These are phyloP conservation scores for Thalassia testudinum DNA, from an alignment of 116 monocot genomes.

Conservation along the genomic window DNA sequence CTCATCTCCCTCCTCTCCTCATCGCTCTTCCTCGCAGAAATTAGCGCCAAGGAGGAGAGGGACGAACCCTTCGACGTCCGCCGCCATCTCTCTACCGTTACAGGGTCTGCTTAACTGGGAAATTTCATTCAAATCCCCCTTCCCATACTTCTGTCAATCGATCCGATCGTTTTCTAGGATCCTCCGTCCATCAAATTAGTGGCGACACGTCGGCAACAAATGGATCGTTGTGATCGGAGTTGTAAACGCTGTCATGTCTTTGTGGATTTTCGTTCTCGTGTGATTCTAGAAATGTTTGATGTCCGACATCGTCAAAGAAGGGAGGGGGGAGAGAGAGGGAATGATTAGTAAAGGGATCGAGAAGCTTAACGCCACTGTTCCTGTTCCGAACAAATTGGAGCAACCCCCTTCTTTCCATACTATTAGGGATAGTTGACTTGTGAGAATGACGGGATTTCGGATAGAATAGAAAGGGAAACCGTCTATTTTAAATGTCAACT, in stretches of 20 bases:
- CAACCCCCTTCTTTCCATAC: no score
- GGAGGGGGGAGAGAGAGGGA: no score
- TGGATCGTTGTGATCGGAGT: background rate
- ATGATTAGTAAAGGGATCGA: no score
- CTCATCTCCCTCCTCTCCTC: background rate
- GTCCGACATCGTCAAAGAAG: no score
- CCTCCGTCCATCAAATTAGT: background rate
- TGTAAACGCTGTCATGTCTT: background rate
- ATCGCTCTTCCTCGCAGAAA: background rate
- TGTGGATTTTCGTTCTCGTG: background rate
- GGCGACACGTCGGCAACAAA: background rate
- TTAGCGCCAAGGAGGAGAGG: background rate
- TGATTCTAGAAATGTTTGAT: background rate
- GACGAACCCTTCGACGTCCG: conserved; percentile 16
- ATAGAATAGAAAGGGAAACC: no score
- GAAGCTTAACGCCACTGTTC: no score
- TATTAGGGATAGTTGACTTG: no score
- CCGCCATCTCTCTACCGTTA: conserved; percentile 20
- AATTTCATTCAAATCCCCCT: background rate
- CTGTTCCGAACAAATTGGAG: no score
- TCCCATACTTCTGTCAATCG: background rate
- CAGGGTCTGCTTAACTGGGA: conserved; percentile 4
- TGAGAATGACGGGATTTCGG: no score
- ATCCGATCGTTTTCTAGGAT: background rate
- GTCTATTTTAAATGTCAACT: no score